phyloP scores from a whole-genome alignment of 1,139 yeast species.

The Pichia sp. region DNA sequence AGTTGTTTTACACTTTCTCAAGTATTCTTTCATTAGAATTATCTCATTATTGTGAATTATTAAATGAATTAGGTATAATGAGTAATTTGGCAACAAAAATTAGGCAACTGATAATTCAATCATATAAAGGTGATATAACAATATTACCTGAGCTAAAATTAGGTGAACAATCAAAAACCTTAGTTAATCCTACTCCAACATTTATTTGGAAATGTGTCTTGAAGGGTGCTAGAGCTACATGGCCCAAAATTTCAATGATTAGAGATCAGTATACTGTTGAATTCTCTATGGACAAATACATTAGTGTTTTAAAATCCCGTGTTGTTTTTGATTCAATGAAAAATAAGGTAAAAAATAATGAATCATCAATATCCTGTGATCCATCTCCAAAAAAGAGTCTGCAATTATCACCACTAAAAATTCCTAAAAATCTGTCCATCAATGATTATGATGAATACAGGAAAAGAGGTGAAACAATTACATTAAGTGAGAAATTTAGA shows the following conservation, averaged over 20 bases:
- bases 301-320: slow-evolving; percentile 59
- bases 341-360: background rate
- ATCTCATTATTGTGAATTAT: slow-evolving; percentile 67
- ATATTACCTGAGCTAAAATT: slow-evolving; percentile 70
- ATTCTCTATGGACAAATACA: slow-evolving; percentile 77
- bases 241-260: slow-evolving; percentile 85
- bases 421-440: background rate
- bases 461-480: slow-evolving; percentile 8
- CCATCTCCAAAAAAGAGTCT: slow-evolving; percentile 6
- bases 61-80: slow-evolving; percentile 70
- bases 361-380: slow-evolving; percentile 3
- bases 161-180: slow-evolving; percentile 53
- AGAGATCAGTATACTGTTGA: slow-evolving; percentile 87
- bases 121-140: slow-evolving; percentile 90
- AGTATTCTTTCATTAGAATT: slow-evolving; percentile 63
- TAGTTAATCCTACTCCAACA: slow-evolving; percentile 75
- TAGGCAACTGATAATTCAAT: slow-evolving; percentile 72
- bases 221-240: slow-evolving; percentile 85
- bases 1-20: slow-evolving; percentile 48
- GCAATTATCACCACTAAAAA: background rate
- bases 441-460: background rate
- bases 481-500: slow-evolving; percentile 7
- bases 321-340: slow-evolving; percentile 35
- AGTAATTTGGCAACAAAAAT: slow-evolving; percentile 66
- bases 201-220: slow-evolving; percentile 64